A percentile compares a stretch with the other conserved stretches of the same genome.
Evolutionary conservation across 345 rosid genomes (phyloP).

Genomic region (Passiflora organensis): DNA sequence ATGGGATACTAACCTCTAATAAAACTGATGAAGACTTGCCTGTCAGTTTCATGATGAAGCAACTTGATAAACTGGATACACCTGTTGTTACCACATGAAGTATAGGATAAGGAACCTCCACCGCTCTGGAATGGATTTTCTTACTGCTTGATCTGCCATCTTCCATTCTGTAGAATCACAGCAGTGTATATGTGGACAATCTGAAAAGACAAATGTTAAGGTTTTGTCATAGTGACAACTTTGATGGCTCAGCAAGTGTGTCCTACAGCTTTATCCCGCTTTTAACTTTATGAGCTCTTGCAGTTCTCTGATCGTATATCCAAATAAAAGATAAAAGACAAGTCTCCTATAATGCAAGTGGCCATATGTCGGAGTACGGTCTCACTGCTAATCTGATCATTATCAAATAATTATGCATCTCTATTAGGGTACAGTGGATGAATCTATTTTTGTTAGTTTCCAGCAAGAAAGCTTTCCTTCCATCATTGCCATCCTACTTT

Average conservation of each 20-base stretch:
- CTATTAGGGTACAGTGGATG: constrained; percentile 4
- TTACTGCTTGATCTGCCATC: constrained; percentile 3
- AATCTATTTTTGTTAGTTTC: constrained; percentile 19
- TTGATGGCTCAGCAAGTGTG: constrained; percentile 42
- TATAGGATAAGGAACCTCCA: background rate
- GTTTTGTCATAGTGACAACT: constrained; percentile 68
- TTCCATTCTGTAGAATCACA: constrained; percentile 8
- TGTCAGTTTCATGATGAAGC: constrained; percentile 10
- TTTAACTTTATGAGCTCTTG: constrained; percentile 22
- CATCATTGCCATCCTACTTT: constrained; percentile 8
- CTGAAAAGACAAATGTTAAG: constrained; percentile 97
- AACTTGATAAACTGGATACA: background rate
- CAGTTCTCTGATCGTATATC: constrained; percentile 37
- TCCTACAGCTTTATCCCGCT: constrained; percentile 48
- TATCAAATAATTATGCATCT: constrained; percentile 14
- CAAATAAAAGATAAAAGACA: constrained; percentile 45
- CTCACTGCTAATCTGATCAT: constrained; percentile 16
- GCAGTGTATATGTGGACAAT: constrained; percentile 43
- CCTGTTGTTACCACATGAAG: background rate
- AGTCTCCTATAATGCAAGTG: constrained; percentile 29
- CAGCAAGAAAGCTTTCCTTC: background rate
- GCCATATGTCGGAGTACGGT: constrained; percentile 24
- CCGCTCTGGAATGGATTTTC: background rate
- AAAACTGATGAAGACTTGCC: background rate
- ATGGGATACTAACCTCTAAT: background rate